Conservation (phyloP, 108 stramenopile species). For the Pseudonitzschia delicatissima region DNA sequence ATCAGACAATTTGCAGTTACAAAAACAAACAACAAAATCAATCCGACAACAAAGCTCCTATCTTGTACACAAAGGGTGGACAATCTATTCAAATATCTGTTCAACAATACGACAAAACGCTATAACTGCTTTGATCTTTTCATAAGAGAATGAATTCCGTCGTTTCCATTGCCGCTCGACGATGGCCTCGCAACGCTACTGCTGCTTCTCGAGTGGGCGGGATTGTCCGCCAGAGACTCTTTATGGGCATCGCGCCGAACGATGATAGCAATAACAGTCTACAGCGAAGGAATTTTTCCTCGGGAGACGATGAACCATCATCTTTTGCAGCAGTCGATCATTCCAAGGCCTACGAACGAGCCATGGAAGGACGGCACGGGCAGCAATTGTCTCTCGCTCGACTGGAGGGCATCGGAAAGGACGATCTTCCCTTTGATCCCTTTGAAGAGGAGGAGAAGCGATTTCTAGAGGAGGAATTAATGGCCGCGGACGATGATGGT, state of each 20-base stretch:
- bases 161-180: neutral
- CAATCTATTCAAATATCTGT: too few relatives aligned
- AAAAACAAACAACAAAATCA: too few relatives aligned
- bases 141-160: constrained; percentile 5
- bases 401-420: constrained; percentile 65
- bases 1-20: too few relatives aligned
- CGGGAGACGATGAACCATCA: neutral
- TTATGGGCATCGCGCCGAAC: neutral
- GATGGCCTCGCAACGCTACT: too few relatives aligned
- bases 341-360: constrained; percentile 56
- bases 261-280: neutral
- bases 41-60: too few relatives aligned
- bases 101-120: too few relatives aligned
- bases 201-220: neutral
- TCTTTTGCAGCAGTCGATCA: constrained; percentile 61
- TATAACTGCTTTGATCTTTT: too few relatives aligned
- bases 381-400: constrained; percentile 61
- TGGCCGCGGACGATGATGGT: constrained; percentile 20
- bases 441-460: constrained; percentile 56
- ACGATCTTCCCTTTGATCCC: constrained; percentile 78
- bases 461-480: constrained; percentile 9
- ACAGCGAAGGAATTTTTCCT: neutral
- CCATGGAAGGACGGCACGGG: constrained; percentile 70
- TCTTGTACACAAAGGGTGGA: too few relatives aligned
- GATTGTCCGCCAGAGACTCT: neutral